Evolutionary conservation across 345 rosid genomes (phyloP).

Genomic region (Populus simonii): DNA sequence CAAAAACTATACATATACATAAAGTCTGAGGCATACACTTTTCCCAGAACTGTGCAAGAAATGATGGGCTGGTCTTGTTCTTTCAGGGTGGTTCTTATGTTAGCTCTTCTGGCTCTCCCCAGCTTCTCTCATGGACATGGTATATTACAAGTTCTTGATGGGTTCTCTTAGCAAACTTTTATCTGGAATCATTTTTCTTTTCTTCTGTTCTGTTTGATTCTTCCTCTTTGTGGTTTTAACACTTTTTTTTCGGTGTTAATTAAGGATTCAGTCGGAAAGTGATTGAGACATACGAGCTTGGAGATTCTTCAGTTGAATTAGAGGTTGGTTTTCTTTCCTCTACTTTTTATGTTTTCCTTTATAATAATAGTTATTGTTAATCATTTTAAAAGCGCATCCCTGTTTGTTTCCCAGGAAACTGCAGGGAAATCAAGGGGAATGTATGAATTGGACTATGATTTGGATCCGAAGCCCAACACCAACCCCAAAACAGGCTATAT

Average conservation of each 20-base stretch:
- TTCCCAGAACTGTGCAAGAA: constrained; percentile 22
- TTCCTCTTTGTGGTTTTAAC: neutral
- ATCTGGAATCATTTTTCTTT: neutral
- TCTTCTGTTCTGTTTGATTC: neutral
- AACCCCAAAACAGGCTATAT: constrained; percentile 46
- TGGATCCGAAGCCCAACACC: constrained; percentile 42
- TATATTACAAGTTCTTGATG: neutral
- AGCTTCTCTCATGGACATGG: constrained; percentile 31
- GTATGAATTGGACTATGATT: constrained; percentile 45
- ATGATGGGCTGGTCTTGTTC: constrained; percentile 36
- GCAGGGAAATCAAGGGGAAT: constrained; percentile 31
- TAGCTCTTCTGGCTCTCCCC: constrained; percentile 35
- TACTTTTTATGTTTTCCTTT: neutral
- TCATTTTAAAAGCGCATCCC: neutral
- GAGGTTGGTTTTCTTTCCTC: constrained; percentile 22
- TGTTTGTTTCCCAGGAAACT: constrained; percentile 31
- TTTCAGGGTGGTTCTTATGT: constrained; percentile 23
- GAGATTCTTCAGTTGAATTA: constrained; percentile 22
- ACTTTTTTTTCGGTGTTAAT: neutral
- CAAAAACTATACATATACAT: neutral
- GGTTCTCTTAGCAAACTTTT: neutral
- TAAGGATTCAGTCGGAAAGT: constrained; percentile 32
- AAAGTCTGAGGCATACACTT: constrained; percentile 31
- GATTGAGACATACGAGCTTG: constrained; percentile 29
- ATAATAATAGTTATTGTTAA: neutral